Conservation (phyloP, 1,139 yeast genomes). For the Magnusiomyces suaveolens region DNA sequence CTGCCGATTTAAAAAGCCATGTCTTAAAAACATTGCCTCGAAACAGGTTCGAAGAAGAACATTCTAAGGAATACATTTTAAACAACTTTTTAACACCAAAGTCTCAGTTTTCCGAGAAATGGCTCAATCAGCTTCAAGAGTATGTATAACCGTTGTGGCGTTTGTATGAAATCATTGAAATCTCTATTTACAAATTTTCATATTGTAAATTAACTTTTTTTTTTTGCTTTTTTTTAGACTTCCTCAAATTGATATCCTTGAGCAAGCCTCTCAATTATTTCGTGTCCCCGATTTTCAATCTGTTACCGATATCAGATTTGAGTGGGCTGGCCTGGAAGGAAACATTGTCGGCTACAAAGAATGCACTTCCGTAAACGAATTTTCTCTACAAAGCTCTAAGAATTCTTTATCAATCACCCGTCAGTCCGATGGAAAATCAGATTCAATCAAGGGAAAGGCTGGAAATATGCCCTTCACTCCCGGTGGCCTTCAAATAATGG, state of each 20-base stretch:
- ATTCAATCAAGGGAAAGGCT: slow-evolving; percentile 59
- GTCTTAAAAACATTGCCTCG: neutral
- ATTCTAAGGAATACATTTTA: neutral
- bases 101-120: neutral
- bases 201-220: neutral
- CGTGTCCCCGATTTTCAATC: slow-evolving; percentile 33
- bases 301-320: slow-evolving; percentile 34
- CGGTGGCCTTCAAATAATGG: slow-evolving; percentile 55
- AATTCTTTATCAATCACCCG: slow-evolving; percentile 68
- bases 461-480: slow-evolving; percentile 85
- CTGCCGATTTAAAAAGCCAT: neutral
- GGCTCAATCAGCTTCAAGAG: slow-evolving; percentile 3
- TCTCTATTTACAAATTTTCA: slow-evolving; percentile 1
- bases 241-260: slow-evolving; percentile 32
- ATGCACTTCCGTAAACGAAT: slow-evolving; percentile 40
- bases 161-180: too few relatives aligned
- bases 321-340: slow-evolving; percentile 67
- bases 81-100: slow-evolving; percentile 1
- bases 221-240: slow-evolving; percentile 19
- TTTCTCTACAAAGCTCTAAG: slow-evolving; percentile 48
- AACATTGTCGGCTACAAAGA: slow-evolving; percentile 54
- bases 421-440: slow-evolving; percentile 52
- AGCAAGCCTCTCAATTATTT: slow-evolving; percentile 30
- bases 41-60: neutral
- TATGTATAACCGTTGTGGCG: too few relatives aligned